These are phyloP conservation scores for Typha latifolia DNA, from an alignment of 176 grass and related monocot species.

Conservation along the genomic window DNA sequence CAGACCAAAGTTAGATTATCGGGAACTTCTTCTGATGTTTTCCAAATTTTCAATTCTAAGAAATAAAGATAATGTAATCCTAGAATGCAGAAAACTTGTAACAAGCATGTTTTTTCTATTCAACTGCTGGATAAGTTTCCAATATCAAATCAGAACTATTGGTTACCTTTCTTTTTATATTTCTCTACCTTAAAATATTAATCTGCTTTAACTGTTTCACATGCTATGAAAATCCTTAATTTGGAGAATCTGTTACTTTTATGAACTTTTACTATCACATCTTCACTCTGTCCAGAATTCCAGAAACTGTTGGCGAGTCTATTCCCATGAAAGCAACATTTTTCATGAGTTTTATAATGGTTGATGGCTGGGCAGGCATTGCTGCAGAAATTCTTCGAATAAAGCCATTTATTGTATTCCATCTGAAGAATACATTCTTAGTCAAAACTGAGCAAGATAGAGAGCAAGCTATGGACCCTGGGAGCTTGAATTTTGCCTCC, in stretches of 20 bases:
- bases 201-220: not conserved
- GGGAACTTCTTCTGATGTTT: no score
- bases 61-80: no score
- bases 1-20: no score
- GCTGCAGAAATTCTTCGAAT: constrained; percentile 86
- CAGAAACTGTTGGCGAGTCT: constrained; percentile 73
- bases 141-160: no score
- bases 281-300: constrained; percentile 43
- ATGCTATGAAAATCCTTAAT: not conserved
- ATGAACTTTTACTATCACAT: constrained; percentile 9
- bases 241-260: constrained; percentile 10
- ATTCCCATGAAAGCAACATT: constrained; percentile 98
- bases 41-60: no score
- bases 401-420: constrained; percentile 68
- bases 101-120: no score
- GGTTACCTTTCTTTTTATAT: not conserved
- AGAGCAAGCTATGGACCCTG: constrained; percentile 82
- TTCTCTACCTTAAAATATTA: not conserved
- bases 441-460: constrained; percentile 86
- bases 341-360: constrained; percentile 93
- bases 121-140: no score
- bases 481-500: constrained; percentile 72
- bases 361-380: constrained; percentile 91
- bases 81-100: no score
- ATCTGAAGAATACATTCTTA: constrained; percentile 86